A percentile compares a stretch with the other conserved stretches of the same genome.
These are phyloP conservation scores for Globisporangium paroecandrum DNA, from an alignment of 352 stramenopile species.

Conservation along the genomic window DNA sequence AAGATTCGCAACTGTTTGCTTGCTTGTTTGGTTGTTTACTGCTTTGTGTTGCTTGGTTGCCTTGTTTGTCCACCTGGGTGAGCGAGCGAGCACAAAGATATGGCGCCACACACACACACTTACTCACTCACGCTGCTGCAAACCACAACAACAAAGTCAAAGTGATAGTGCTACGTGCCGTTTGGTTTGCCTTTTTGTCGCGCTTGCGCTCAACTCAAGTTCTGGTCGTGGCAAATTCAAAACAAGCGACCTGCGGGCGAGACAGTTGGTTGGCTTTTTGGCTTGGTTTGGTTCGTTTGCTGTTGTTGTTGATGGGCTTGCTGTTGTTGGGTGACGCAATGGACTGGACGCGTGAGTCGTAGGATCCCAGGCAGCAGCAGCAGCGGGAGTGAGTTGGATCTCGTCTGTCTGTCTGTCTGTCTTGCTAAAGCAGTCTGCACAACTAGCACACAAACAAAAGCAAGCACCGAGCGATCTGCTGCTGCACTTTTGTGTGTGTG, in stretches of 20 bases:
- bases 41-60: slow-evolving; percentile 2
- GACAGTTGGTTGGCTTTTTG: slow-evolving; percentile 4
- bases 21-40: neutral
- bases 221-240: slow-evolving; percentile 8
- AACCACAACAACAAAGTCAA: neutral
- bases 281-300: neutral
- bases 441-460: neutral
- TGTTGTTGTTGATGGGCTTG: slow-evolving; percentile 2
- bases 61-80: neutral
- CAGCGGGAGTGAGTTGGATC: neutral
- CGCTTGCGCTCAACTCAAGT: slow-evolving; percentile 1
- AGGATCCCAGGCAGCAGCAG: neutral
- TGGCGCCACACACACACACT: neutral
- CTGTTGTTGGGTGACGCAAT: slow-evolving; percentile 4
- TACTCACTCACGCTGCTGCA: neutral
- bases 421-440: neutral
- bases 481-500: neutral
- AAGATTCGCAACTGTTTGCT: neutral
- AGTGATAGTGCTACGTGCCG: neutral
- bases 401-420: neutral
- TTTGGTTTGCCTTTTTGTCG: neutral
- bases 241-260: neutral
- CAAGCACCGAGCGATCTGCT: neutral
- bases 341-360: neutral
- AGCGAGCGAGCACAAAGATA: slow-evolving; percentile 7